Conservation (phyloP, 2,329 filamentous ascomycete genomes). For the Dactylellina parvicollis region DNA sequence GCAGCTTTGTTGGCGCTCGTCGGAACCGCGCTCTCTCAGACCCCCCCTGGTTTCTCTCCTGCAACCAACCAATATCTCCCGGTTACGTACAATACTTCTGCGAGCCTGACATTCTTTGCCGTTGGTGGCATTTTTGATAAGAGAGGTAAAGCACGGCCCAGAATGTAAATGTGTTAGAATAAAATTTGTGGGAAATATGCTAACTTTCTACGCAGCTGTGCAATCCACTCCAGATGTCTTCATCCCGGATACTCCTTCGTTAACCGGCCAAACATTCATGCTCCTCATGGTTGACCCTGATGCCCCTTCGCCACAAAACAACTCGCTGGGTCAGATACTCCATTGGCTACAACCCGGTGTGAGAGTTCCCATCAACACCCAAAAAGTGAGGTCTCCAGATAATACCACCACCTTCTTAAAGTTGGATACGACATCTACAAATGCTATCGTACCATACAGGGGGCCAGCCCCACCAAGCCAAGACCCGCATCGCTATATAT, state of each 20-base stretch:
- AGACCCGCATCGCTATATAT: conserved; percentile 47
- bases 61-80: conserved; percentile 18
- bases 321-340: conserved; percentile 37
- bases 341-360: conserved; percentile 50
- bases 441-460: conserved; percentile 34
- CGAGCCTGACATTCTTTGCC: conserved; percentile 28
- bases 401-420: conserved; percentile 17
- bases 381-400: conserved; percentile 22
- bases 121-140: conserved; percentile 38
- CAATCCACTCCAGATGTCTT: conserved; percentile 33
- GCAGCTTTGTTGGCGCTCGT: conserved; percentile 22
- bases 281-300: conserved; percentile 52
- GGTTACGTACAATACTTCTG: conserved; percentile 25
- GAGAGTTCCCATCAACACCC: conserved; percentile 16
- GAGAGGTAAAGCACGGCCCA: conserved; percentile 6
- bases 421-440: conserved; percentile 29
- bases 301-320: conserved; percentile 42
- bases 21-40: conserved; percentile 30
- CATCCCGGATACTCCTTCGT: conserved; percentile 6
- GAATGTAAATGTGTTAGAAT: not conserved
- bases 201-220: conserved; percentile 15
- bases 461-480: conserved; percentile 37
- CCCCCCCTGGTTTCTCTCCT: conserved; percentile 29
- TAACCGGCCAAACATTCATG: conserved; percentile 34
- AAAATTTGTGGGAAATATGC: not conserved